phyloP scores from a whole-genome alignment of 1,284 basidiomycete genomes.

The Caloboletus firmus region DNA sequence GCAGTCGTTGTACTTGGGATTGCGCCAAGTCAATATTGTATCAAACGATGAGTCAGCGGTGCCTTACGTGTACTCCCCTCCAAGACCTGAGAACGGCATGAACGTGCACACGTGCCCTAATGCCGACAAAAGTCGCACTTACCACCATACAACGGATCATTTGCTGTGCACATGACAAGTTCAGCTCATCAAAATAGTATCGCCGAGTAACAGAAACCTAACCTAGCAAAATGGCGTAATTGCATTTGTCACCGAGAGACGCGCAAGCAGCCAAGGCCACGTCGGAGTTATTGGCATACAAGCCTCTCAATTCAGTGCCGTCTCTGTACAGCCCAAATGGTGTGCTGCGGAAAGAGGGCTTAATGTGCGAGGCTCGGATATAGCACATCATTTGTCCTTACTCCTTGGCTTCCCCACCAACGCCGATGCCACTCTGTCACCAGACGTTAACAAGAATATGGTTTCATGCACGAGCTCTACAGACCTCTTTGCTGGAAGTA shows the following conservation, averaged over 20 bases:
- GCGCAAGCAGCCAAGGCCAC: constrained; percentile 69
- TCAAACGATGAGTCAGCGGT: constrained; percentile 5
- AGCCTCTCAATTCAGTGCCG: constrained; percentile 74
- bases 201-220: constrained; percentile 17
- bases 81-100: constrained; percentile 51
- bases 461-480: neutral
- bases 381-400: constrained; percentile 35
- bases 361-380: neutral
- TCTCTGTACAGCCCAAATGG: constrained; percentile 78
- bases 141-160: constrained; percentile 83
- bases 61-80: constrained; percentile 78
- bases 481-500: constrained; percentile 67
- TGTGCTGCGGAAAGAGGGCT: constrained; percentile 47
- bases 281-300: constrained; percentile 71
- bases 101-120: neutral
- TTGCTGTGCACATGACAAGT: constrained; percentile 46
- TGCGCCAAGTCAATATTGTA: neutral
- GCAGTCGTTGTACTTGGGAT: constrained; percentile 70
- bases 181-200: constrained; percentile 10
- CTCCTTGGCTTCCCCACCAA: constrained; percentile 67
- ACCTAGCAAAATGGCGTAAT: constrained; percentile 81
- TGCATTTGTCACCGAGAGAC: constrained; percentile 64
- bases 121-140: constrained; percentile 18
- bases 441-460: constrained; percentile 1
- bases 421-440: constrained; percentile 72